These are phyloP conservation scores for Elsinoe arachidis DNA, from an alignment of 2,329 filamentous ascomycete genomes.

Conservation along the genomic window DNA sequence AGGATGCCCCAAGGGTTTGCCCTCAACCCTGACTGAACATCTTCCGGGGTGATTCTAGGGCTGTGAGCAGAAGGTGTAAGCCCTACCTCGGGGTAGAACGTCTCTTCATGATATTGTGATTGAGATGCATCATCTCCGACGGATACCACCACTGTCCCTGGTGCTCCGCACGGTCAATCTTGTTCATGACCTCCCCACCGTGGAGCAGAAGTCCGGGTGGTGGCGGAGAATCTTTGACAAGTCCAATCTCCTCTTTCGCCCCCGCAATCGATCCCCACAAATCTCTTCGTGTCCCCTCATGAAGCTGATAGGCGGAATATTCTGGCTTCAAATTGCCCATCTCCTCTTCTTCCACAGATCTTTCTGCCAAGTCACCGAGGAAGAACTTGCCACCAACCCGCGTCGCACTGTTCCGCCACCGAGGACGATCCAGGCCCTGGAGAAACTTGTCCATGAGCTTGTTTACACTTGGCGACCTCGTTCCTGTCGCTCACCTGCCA, in stretches of 20 bases:
- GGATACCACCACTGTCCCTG: too few relatives aligned
- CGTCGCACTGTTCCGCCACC: not conserved
- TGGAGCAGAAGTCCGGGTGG: too few relatives aligned
- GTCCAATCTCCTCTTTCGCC: not conserved
- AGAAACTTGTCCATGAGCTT: not conserved
- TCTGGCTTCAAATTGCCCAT: not conserved
- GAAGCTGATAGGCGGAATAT: slow-evolving; percentile 3
- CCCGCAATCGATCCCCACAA: not conserved
- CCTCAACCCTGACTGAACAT: too few relatives aligned
- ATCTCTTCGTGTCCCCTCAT: not conserved
- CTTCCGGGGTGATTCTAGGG: too few relatives aligned
- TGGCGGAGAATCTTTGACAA: too few relatives aligned
- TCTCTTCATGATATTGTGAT: too few relatives aligned
- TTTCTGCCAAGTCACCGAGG: not conserved
- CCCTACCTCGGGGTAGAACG: too few relatives aligned
- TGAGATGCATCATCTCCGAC: too few relatives aligned
- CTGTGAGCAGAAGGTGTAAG: too few relatives aligned
- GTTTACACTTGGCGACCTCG: not conserved
- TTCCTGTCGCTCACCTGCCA: not conserved
- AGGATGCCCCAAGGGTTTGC: too few relatives aligned
- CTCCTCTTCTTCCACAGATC: not conserved
- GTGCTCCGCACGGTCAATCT: too few relatives aligned
- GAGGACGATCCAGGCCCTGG: not conserved
- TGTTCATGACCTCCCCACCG: too few relatives aligned
- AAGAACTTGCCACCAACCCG: not conserved